Percentiles rank a stretch among this genome's conserved stretches.
phyloP scores from a whole-genome alignment of 345 rosid genomes.

The Aquilaria sinensis region DNA sequence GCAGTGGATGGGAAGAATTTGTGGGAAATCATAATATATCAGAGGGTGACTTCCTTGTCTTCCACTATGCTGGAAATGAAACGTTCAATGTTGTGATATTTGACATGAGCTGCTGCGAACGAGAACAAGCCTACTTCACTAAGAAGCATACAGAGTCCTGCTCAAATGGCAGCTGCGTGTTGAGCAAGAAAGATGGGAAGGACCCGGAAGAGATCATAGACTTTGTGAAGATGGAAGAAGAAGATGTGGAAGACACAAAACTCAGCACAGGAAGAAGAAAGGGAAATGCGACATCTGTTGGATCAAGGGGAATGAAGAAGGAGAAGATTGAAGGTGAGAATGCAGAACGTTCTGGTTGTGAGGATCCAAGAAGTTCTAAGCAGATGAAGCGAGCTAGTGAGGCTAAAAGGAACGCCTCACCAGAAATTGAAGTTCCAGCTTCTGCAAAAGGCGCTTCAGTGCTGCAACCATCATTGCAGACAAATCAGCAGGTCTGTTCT shows the following conservation, averaged over 20 bases:
- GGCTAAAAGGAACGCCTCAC: no score
- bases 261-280: conserved; percentile 1
- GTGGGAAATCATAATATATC: background rate
- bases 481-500: no score
- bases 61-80: conserved; percentile 1
- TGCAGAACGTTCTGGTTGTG: no score
- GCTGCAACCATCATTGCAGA: no score
- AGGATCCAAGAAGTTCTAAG: background rate
- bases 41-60: conserved; percentile 1
- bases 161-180: background rate
- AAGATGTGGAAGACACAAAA: background rate
- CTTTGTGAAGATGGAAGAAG: background rate
- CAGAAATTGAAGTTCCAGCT: no score
- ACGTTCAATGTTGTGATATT: conserved; percentile 6
- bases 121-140: conserved; percentile 7
- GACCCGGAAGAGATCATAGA: no score
- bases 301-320: background rate
- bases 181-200: background rate
- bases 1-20: background rate
- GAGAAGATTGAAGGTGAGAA: background rate
- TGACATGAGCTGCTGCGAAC: background rate
- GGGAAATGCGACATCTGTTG: background rate
- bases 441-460: no score
- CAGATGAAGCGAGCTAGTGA: background rate
- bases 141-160: conserved; percentile 1